phyloP scores from a whole-genome alignment of 257 asterid genomes.

The Jacaranda copaia region DNA sequence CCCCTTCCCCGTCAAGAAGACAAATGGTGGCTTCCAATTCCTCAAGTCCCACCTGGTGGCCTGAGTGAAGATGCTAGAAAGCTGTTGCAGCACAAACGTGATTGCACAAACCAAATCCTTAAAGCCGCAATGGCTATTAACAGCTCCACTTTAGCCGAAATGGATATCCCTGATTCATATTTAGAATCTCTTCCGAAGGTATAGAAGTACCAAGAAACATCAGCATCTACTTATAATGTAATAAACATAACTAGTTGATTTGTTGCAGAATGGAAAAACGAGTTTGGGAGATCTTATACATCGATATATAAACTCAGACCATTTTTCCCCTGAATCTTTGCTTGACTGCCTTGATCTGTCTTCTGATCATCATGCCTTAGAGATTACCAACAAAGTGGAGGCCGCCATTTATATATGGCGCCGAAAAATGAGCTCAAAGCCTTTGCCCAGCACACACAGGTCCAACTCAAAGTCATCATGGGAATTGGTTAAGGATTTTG shows the following conservation, averaged over 20 bases:
- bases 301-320: constrained; percentile 60
- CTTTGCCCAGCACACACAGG: constrained; percentile 37
- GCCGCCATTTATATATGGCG: constrained; percentile 65
- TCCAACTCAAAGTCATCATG: constrained; percentile 71
- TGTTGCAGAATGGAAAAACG: constrained; percentile 64
- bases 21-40: constrained; percentile 93
- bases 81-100: constrained; percentile 63
- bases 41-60: constrained; percentile 73
- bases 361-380: constrained; percentile 77
- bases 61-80: constrained; percentile 63
- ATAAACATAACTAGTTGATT: not conserved
- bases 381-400: constrained; percentile 77
- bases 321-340: constrained; percentile 71
- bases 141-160: constrained; percentile 66
- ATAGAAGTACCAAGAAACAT: not conserved
- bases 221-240: not conserved
- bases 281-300: constrained; percentile 75
- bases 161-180: constrained; percentile 70
- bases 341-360: constrained; percentile 76
- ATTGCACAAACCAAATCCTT: constrained; percentile 78
- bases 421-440: constrained; percentile 53
- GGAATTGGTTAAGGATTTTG: constrained; percentile 78
- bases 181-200: constrained; percentile 82
- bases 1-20: constrained; percentile 66
- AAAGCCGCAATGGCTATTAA: constrained; percentile 88